phyloP scores from a whole-genome alignment of 192 early-diverging fungal species.

The Gonapodya prolifera region DNA sequence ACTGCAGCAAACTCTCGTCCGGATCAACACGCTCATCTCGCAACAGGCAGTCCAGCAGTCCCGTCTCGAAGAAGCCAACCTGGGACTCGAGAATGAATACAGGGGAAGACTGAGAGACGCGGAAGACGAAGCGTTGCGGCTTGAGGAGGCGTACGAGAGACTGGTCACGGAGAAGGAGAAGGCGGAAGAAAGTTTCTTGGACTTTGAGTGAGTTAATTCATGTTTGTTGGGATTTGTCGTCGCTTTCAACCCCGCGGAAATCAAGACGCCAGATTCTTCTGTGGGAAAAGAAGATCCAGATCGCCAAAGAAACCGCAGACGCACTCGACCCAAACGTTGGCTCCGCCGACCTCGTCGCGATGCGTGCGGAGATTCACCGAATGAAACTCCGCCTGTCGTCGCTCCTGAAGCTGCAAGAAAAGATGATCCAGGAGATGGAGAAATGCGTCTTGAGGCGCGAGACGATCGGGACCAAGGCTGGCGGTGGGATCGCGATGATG shows the following conservation, averaged over 20 bases:
- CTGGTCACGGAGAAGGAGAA: conserved; percentile 33
- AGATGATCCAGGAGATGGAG: conserved; percentile 53
- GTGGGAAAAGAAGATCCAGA: conserved; percentile 57
- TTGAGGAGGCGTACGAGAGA: conserved; percentile 33
- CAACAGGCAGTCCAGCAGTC: conserved; percentile 31
- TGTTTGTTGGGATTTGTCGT: conserved; percentile 7
- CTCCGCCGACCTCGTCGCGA: conserved; percentile 44
- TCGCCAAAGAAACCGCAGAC: conserved; percentile 49
- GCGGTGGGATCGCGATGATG: too few species aligned
- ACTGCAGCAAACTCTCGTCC: conserved; percentile 46
- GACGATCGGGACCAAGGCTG: conserved; percentile 28
- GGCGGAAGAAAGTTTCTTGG: conserved; percentile 38
- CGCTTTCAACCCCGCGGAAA: conserved; percentile 3
- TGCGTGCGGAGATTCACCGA: conserved; percentile 46
- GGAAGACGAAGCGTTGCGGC: conserved; percentile 33
- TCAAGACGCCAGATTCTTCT: conserved; percentile 40
- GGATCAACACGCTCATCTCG: conserved; percentile 43
- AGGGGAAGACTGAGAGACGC: conserved; percentile 36
- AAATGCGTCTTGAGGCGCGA: conserved; percentile 43
- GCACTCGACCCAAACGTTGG: conserved; percentile 51
- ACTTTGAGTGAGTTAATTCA: conserved; percentile 36
- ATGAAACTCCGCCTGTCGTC: conserved; percentile 45
- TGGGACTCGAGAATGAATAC: conserved; percentile 44
- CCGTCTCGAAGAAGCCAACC: conserved; percentile 40
- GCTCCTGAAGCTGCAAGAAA: conserved; percentile 49